Base-by-base conservation (phyloP, 2,329 filamentous ascomycete species). In the Tolypocladium amazonense region DNA sequence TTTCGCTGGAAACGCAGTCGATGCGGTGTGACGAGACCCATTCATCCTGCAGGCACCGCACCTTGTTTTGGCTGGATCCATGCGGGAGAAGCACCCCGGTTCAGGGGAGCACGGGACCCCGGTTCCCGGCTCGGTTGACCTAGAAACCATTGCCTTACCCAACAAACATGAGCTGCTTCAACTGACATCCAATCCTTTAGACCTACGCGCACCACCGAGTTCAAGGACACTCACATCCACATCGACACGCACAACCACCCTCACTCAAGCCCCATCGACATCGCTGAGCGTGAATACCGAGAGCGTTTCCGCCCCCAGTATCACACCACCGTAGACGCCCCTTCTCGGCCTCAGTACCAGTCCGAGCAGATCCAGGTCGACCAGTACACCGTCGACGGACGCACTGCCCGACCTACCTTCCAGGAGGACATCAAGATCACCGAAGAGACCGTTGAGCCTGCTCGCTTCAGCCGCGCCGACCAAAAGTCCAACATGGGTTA, bases 171-270 rank as follows among this genome's bases (percentile, higher is more conserved):
- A 64, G 64, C 61, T 56, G 59, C 47, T 53, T 56, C 65, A 64
- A 63, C 63, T 63, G 58, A 66, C 61, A 57, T 54, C 56, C 15
- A 35, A 37, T 59, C 61, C 56, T 61, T 61, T 65, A 73, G 71
- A 68, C 69, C 72, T 67, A 65, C 68, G 70, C 75, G 66, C 65
- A 69, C 69, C 65, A 69, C 70, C 65, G 69, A 77, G 69, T 86
- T 84, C 78, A 77, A 81, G 70, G 83, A 88, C 74, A 81, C 83
- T 73, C 83, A 85, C 73, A 76, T 89, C 74, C 84, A 90, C 76
- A 78, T 86, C 71, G 81, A 89, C 73, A 70, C 69, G 65, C 79
- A 79, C 65, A 73, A 75, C 67, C 75, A 77, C 70, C 72, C 76
- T 63, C 75, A 76, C 70, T 72, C 78, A 68, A 79, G 74, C 67